These are phyloP conservation scores for Trypanosoma platydactyli DNA, from an alignment of 208 protist genomes.

Conservation along the genomic window DNA sequence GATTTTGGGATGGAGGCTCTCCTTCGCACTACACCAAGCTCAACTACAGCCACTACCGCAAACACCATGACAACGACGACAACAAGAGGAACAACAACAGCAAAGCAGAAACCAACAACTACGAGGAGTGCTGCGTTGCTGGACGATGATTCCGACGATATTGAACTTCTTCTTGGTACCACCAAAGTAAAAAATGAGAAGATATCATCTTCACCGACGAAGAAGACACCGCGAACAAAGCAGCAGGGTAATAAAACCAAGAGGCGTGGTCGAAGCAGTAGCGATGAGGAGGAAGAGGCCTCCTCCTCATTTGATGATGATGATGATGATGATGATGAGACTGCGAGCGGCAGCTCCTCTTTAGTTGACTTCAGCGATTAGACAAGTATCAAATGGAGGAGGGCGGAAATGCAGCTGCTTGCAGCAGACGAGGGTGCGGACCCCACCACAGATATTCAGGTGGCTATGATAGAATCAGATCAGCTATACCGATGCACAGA, in stretches of 20 bases:
- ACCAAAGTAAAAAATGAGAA: constrained; percentile 2
- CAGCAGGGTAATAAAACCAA: neutral
- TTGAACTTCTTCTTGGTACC: constrained; percentile 29
- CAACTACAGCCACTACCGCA: constrained; percentile 1
- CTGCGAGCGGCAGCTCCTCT: constrained; percentile 11
- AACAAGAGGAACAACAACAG: constrained; percentile 14
- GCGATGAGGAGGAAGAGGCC: constrained; percentile 31
- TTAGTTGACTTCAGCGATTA: constrained; percentile 26
- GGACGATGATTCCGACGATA: constrained; percentile 39
- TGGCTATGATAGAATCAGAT: too few species aligned
- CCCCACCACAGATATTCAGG: too few species aligned
- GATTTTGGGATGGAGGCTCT: constrained; percentile 81
- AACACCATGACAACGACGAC: constrained; percentile 2
- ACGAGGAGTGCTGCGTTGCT: neutral
- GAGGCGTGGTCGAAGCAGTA: constrained; percentile 11
- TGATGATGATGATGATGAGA: constrained; percentile 33
- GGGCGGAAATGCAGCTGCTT: too few species aligned
- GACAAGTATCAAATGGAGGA: neutral
- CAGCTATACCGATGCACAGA: too few species aligned
- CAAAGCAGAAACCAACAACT: constrained; percentile 35
- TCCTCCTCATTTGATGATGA: constrained; percentile 24
- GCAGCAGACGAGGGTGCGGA: neutral
- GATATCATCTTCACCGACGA: neutral
- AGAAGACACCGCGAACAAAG: constrained; percentile 1
- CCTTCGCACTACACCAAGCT: constrained; percentile 1